Evolutionary conservation across 345 rosid species (phyloP).

Genomic region (Nasturtium officinale): DNA sequence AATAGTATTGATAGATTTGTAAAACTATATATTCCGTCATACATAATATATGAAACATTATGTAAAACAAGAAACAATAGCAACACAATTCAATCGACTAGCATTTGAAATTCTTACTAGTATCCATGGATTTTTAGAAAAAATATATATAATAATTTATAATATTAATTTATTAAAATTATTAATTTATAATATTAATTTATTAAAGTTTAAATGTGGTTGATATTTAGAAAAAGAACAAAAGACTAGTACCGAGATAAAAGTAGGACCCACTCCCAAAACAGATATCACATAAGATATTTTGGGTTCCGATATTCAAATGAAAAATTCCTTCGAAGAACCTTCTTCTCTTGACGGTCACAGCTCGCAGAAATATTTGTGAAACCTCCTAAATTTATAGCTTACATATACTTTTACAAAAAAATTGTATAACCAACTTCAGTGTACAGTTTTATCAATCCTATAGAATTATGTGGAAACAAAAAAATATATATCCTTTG

Average conservation of each 20-base stretch:
- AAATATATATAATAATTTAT: no score
- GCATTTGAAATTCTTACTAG: not conserved
- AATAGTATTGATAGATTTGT: not conserved
- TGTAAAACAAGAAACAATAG: not conserved
- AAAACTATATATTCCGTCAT: not conserved
- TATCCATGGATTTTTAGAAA: not conserved
- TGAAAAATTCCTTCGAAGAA: conserved; percentile 8
- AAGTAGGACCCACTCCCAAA: conserved; percentile 12
- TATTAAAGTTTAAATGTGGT: no score
- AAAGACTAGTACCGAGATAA: not conserved
- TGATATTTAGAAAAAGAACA: conserved; percentile 16
- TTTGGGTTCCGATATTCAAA: conserved; percentile 11
- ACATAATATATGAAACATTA: not conserved
- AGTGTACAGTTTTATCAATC: not conserved
- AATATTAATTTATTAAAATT: no score
- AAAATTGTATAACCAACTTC: not conserved
- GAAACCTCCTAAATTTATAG: not conserved
- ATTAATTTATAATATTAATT: no score
- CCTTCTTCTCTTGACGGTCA: not conserved
- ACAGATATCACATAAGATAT: conserved; percentile 35
- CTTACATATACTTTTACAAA: not conserved
- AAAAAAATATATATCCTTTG: no score
- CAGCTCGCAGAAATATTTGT: conserved; percentile 6
- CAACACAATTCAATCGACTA: not conserved
- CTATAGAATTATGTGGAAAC: not conserved